Conservation (phyloP, 495 filamentous ascomycete species). For the Aspergillus taichungensis region DNA sequence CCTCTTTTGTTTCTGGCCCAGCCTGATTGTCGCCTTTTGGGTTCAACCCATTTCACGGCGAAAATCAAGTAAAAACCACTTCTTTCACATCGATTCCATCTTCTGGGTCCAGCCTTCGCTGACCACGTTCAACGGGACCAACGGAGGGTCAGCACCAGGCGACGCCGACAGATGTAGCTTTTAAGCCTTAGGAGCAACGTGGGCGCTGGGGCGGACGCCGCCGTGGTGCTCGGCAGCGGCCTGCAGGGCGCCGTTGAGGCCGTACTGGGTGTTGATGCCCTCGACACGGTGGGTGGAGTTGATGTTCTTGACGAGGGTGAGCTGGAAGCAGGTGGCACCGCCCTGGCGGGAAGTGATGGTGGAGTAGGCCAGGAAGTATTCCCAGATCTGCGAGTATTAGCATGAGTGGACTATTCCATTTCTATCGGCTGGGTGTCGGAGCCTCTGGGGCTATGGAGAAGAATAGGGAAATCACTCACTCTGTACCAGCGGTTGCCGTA, state of each 20-base stretch:
- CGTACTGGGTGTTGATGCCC: slow-evolving; percentile 68
- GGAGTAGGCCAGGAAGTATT: slow-evolving; percentile 91
- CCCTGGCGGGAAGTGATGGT: slow-evolving; percentile 94
- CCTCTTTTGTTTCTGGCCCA: no score
- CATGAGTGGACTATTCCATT: slow-evolving; percentile 4
- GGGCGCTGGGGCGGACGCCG: slow-evolving; percentile 32
- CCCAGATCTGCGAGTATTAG: slow-evolving; percentile 70
- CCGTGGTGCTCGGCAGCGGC: slow-evolving; percentile 20
- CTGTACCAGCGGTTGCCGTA: slow-evolving; percentile 95
- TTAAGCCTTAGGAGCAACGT: slow-evolving; percentile 29
- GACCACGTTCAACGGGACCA: neutral
- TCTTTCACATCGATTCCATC: neutral
- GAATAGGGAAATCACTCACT: slow-evolving; percentile 48
- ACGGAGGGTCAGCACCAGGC: no score
- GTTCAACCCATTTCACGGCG: no score
- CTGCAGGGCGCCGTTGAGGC: slow-evolving; percentile 59
- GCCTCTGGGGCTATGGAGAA: neutral
- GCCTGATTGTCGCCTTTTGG: no score
- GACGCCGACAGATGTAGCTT: neutral
- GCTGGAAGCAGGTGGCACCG: slow-evolving; percentile 90
- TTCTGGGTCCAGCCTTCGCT: neutral
- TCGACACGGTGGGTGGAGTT: slow-evolving; percentile 93
- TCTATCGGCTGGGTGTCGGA: neutral
- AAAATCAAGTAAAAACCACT: neutral
- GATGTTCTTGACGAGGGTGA: slow-evolving; percentile 93